Percentiles rank a stretch among this genome's conserved stretches.
phyloP scores from a whole-genome alignment of 805 yeast genomes.

The Wickerhamiella qilinensis region DNA sequence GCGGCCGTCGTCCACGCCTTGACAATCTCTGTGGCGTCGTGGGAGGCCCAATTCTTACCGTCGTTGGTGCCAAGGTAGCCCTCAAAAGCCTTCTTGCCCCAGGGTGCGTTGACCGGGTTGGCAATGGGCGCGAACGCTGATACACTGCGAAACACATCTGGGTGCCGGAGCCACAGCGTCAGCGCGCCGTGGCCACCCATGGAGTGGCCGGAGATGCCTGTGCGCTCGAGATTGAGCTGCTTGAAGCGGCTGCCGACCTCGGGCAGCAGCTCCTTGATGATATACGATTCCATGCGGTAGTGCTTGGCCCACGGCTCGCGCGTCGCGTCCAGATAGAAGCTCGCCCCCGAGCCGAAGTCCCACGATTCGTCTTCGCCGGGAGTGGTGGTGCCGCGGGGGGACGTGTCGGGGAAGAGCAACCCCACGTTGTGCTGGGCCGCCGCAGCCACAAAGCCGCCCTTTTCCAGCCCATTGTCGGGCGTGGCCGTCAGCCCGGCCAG shows the following conservation, averaged over 20 bases:
- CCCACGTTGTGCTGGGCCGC: constrained; percentile 77
- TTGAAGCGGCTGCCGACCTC: constrained; percentile 27
- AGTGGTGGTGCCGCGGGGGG: constrained; percentile 72
- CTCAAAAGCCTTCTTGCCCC: constrained; percentile 79
- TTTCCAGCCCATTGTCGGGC: constrained; percentile 85
- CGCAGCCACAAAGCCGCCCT: constrained; percentile 65
- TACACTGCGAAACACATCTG: constrained; percentile 59
- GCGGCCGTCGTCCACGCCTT: constrained; percentile 25
- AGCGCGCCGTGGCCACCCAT: constrained; percentile 98
- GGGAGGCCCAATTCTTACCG: constrained; percentile 40
- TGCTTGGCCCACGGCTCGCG: constrained; percentile 50
- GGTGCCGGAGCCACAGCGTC: constrained; percentile 47
- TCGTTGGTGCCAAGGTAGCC: constrained; percentile 59
- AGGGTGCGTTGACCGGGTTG: constrained; percentile 59
- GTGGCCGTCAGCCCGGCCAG: constrained; percentile 87
- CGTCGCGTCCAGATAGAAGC: constrained; percentile 81
- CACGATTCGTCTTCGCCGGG: constrained; percentile 71
- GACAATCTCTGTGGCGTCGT: constrained; percentile 75
- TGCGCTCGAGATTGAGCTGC: constrained; percentile 38
- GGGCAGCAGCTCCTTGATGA: constrained; percentile 54
- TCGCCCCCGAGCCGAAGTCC: constrained; percentile 93
- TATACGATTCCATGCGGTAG: constrained; percentile 77
- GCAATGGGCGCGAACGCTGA: constrained; percentile 84
- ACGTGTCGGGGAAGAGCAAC: constrained; percentile 86
- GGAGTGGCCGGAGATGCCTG: constrained; percentile 87